Conservation (phyloP, 116 monocot genomes). For the Posidonia oceanica region DNA sequence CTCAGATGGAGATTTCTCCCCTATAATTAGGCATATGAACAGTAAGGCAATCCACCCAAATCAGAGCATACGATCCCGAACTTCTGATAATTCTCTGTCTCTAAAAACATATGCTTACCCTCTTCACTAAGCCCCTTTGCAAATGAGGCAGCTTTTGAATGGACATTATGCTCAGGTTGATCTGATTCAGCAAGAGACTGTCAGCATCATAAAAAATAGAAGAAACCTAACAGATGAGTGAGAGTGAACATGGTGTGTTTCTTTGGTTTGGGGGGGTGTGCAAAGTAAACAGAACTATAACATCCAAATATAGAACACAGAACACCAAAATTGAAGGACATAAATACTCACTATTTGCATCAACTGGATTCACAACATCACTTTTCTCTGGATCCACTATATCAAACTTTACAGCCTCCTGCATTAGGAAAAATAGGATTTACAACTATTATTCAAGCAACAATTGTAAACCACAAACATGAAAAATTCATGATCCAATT, state of each 20-base stretch:
- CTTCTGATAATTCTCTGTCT: slow-evolving; percentile 21
- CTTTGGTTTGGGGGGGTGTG: too few species aligned
- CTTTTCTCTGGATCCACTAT: slow-evolving; percentile 40
- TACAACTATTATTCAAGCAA: too few species aligned
- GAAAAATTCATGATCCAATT: too few species aligned
- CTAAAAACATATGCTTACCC: slow-evolving; percentile 62
- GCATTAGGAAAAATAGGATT: neutral
- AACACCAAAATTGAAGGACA: neutral
- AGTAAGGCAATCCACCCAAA: slow-evolving; percentile 31
- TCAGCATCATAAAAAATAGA: too few species aligned
- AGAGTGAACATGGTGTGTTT: too few species aligned
- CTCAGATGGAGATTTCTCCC: slow-evolving; percentile 72
- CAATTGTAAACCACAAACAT: too few species aligned
- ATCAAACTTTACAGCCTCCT: slow-evolving; percentile 22
- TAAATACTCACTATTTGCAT: slow-evolving; percentile 29
- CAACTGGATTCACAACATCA: slow-evolving; percentile 34
- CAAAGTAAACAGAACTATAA: too few species aligned
- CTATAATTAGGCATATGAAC: slow-evolving; percentile 46
- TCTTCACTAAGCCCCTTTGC: slow-evolving; percentile 23
- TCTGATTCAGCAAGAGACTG: slow-evolving; percentile 12
- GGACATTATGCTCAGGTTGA: slow-evolving; percentile 18
- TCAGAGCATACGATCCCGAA: slow-evolving; percentile 13
- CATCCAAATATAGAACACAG: neutral
- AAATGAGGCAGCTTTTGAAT: slow-evolving; percentile 14
- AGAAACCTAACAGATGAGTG: too few species aligned